Evolutionary conservation across 148 eudicot species (phyloP).

Genomic region (Silene latifolia): DNA sequence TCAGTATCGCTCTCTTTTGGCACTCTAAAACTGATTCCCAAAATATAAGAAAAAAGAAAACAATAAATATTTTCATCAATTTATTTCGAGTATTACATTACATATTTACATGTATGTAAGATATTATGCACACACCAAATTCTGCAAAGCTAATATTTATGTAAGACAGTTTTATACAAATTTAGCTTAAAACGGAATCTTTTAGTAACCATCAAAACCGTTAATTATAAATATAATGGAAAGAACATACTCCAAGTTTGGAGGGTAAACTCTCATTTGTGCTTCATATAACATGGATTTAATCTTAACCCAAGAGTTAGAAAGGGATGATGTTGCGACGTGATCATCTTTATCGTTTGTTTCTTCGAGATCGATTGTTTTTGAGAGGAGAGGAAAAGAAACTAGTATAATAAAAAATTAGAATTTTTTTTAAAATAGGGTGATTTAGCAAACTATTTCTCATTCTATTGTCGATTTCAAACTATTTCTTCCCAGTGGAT

Average conservation of each 20-base stretch:
- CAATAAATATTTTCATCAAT: not conserved
- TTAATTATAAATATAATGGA: no score
- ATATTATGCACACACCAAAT: no score
- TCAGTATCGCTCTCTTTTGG: not conserved
- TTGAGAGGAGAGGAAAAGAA: conserved; percentile 15
- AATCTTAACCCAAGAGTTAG: conserved; percentile 28
- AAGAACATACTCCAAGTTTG: conserved; percentile 32
- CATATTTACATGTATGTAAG: no score
- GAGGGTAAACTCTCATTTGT: conserved; percentile 33
- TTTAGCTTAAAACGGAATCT: no score
- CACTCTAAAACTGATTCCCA: conserved; percentile 26
- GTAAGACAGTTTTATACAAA: no score
- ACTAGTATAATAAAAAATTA: conserved; percentile 18
- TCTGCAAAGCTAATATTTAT: no score
- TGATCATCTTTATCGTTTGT: not conserved
- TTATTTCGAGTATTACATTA: no score
- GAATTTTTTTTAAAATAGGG: no score
- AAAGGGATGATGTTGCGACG: conserved; percentile 11
- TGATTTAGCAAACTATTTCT: no score
- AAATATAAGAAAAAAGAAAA: not conserved
- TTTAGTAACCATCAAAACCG: no score
- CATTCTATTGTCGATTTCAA: no score
- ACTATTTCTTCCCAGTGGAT: no score
- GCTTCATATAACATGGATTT: conserved; percentile 22
- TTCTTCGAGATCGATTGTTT: conserved; percentile 6